Base-by-base conservation (phyloP, 768 basidiomycete species). In the Tulasnella sp. region DNA sequence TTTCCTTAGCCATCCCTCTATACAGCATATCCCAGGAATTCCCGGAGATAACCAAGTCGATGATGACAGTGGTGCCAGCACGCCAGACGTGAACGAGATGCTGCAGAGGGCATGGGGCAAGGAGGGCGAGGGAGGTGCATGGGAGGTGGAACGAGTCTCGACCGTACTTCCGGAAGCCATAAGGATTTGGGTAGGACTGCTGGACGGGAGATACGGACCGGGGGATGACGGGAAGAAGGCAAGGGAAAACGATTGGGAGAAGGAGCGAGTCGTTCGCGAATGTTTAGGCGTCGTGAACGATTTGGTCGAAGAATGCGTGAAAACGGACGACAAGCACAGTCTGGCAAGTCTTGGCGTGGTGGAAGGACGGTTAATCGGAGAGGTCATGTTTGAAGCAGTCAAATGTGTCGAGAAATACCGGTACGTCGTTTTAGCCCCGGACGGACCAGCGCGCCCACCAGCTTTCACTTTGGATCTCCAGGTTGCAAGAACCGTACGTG, bases 331-430 rank as follows among this genome's bases (percentile, higher is more conserved):
- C n/a, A 72, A 41, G 34, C 24, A 41, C 58, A 72, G 48, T 11
- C 34, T 80, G 16, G 64, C 73, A 22, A 42, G 18, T 28, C 41
- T 80, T 7, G 78, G 78, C 20, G 72, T 80, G 7, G 40, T 73
- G 24, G 81, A 81, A 64, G 81, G 73, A 37, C 81, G 60, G 12
- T 31, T 81, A 22, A 80, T 81, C 20, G 81, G 81, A 74, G 80
- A 81, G 20, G 74, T 81, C 16, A 58, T 81, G n/a, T 18, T 22
- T 20, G 80, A 75, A 54, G 80, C 72, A 14, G 74, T 80, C n/a
- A 58, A 48, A 42, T 80, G 81, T 48, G 74, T 80, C 44, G 75
- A 48, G 37, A 54, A 80, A 48, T 80, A 75, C 50, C 80, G 75
- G 80, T 80, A 42, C 31, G 80, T 80, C 48, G 46, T 40, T 31